Evolutionary conservation across 805 yeast genomes (phyloP).

Genomic region (Starmerella gropengiesseri): DNA sequence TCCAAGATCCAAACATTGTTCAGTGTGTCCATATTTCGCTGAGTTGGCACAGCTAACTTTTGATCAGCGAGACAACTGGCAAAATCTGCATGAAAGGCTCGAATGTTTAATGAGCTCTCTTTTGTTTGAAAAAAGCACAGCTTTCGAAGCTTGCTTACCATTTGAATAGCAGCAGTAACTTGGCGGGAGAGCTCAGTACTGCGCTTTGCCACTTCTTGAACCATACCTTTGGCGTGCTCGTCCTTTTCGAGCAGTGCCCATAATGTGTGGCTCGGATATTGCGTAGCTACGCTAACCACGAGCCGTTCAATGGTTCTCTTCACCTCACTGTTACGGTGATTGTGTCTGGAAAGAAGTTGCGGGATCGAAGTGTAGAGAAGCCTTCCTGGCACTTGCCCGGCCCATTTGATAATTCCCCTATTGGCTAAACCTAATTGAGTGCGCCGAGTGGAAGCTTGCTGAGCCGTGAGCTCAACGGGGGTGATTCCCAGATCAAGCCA

Average conservation of each 20-base stretch:
- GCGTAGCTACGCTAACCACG: conserved; percentile 43
- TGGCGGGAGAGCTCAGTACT: neutral
- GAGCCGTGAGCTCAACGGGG: conserved; percentile 4
- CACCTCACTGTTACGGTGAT: conserved; percentile 50
- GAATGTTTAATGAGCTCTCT: conserved; percentile 4
- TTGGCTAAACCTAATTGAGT: conserved; percentile 9
- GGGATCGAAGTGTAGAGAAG: conserved; percentile 71
- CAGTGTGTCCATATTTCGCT: conserved; percentile 20
- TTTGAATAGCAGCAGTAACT: conserved; percentile 1
- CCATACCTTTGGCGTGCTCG: neutral
- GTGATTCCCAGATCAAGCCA: conserved; percentile 63
- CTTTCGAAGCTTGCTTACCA: conserved; percentile 2
- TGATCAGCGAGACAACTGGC: conserved; percentile 4
- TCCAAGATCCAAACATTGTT: conserved; percentile 36
- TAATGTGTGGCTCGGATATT: conserved; percentile 73
- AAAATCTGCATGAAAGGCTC: conserved; percentile 16
- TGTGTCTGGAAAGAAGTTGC: conserved; percentile 70
- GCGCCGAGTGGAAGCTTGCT: conserved; percentile 9
- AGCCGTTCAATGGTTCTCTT: conserved; percentile 47
- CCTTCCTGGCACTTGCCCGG: conserved; percentile 8
- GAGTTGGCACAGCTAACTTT: conserved; percentile 24
- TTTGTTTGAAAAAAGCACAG: conserved; percentile 1
- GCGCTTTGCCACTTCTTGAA: conserved; percentile 4
- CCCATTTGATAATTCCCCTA: conserved; percentile 16
- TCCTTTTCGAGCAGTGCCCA: conserved; percentile 60